A percentile compares a stretch with the other conserved stretches of the same genome.
Conservation (phyloP, 495 filamentous ascomycete species). For the Thermothielavioides terrestris region DNA sequence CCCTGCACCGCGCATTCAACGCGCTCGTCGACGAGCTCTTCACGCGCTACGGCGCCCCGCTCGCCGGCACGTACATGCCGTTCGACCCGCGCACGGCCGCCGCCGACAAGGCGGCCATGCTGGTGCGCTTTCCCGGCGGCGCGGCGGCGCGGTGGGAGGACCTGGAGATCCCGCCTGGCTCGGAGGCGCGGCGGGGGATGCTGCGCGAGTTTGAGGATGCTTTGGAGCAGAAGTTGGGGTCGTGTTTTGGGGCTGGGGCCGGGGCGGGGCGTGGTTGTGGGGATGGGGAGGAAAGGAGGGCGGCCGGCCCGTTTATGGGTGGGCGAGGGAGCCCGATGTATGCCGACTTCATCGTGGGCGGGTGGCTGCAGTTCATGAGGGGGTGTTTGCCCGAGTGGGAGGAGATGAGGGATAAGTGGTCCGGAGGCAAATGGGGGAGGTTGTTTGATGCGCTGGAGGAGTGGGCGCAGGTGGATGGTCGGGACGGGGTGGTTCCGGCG, state of each 20-base stretch:
- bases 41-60: no score
- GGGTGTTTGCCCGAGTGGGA: constrained; percentile 39
- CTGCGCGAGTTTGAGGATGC: constrained; percentile 37
- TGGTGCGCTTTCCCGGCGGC: constrained; percentile 37
- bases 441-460: no score
- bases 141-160: constrained; percentile 41
- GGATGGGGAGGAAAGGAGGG: no score
- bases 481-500: no score
- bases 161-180: constrained; percentile 30
- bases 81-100: constrained; percentile 40
- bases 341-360: constrained; percentile 57
- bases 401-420: constrained; percentile 27
- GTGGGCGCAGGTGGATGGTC: no score
- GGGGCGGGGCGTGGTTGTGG: not conserved
- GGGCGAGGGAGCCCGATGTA: constrained; percentile 40
- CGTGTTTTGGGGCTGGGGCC: constrained; percentile 37
- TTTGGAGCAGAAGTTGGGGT: constrained; percentile 31
- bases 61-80: constrained; percentile 31
- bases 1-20: constrained; percentile 38
- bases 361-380: constrained; percentile 45
- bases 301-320: constrained; percentile 43
- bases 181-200: constrained; percentile 32
- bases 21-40: constrained; percentile 44
- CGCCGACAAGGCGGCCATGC: constrained; percentile 32
- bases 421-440: no score